Base-by-base conservation (phyloP, 495 filamentous ascomycete species). In the Copromyces sp. region DNA sequence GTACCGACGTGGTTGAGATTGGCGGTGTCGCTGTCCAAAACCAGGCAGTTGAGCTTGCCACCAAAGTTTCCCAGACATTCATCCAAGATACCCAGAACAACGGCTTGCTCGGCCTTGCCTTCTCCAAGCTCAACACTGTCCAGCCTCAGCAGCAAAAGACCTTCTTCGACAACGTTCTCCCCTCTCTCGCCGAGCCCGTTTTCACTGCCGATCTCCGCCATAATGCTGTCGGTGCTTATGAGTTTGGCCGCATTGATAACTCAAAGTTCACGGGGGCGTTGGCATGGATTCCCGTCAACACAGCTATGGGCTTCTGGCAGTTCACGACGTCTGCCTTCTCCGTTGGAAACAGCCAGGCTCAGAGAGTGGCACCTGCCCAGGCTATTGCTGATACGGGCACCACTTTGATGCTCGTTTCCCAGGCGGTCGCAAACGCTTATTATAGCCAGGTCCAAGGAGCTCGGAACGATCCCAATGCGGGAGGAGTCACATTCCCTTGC, bases 101-200 rank as follows among this genome's bases (percentile, higher is more conserved):
- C 76, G 93, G 93, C n/a, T 85, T 97, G 4, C 83, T 95, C 35
- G 93, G 93, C 38, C 86, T 95, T 32, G 91, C 88, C 17, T 97
- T 94, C 80, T 89, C 87, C 74, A 84, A 81, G 24, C 85, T 95
- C 81, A 97, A 94, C 83, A 90, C 87, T 39, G 88, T 95, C 47
- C 79, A 86, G 69, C 91, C 92, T 0, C 79, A 84, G 16, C 83
- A 83, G 74, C 90, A 93, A 78, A 89, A 89, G 77, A 95, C 93
- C 38, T 95, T 94, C 81, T 95, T 95, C 80, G 92, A 93, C 72
- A 94, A 93, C 77, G 83, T 92, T 68, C 86, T 88, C 74, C 72
- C 83, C 32, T 80, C 79, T 11, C 88, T 97, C 32, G 86, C 88
- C 44, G 81, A 87, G 75, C 92, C 92, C 6, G 80, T 95, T 32